These are phyloP conservation scores for Murraya koenigii DNA, from an alignment of 345 rosid species.

Conservation along the genomic window DNA sequence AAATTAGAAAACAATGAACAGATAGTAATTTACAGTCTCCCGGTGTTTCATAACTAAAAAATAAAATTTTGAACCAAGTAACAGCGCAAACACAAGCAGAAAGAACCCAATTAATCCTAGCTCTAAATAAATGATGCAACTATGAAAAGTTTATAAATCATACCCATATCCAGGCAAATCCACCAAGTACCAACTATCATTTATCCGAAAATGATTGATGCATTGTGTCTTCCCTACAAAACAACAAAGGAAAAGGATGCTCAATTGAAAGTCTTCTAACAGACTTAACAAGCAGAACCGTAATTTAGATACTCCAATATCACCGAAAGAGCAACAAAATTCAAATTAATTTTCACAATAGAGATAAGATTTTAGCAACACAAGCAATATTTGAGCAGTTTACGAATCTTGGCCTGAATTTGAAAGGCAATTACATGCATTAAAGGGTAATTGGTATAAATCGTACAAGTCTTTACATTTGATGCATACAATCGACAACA, in stretches of 20 bases:
- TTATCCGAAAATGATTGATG: conserved; percentile 92
- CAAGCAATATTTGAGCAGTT: not conserved
- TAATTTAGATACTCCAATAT: not conserved
- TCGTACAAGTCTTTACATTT: not conserved
- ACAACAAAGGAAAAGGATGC: not conserved
- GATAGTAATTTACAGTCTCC: not conserved
- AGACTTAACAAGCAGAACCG: not conserved
- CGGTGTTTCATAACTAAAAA: not conserved
- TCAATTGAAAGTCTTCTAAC: not conserved
- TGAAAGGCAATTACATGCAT: not conserved
- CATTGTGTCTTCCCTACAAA: conserved; percentile 91
- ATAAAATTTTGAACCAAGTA: not conserved
- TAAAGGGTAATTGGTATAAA: not conserved
- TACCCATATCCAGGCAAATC: conserved; percentile 99
- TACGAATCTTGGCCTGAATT: not conserved
- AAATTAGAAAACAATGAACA: not conserved
- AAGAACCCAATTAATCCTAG: not conserved
- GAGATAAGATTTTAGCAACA: not conserved
- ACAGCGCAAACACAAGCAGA: not conserved
- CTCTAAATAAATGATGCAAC: not conserved
- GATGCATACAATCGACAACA: not conserved
- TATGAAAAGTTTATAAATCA: conserved; percentile 7
- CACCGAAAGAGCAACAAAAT: not conserved
- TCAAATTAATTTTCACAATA: not conserved
- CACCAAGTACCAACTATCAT: conserved; percentile 89